A percentile compares a stretch with the other conserved stretches of the same genome.
Evolutionary conservation across 257 asterid genomes (phyloP).

Genomic region (Ocimum tenuiflorum): DNA sequence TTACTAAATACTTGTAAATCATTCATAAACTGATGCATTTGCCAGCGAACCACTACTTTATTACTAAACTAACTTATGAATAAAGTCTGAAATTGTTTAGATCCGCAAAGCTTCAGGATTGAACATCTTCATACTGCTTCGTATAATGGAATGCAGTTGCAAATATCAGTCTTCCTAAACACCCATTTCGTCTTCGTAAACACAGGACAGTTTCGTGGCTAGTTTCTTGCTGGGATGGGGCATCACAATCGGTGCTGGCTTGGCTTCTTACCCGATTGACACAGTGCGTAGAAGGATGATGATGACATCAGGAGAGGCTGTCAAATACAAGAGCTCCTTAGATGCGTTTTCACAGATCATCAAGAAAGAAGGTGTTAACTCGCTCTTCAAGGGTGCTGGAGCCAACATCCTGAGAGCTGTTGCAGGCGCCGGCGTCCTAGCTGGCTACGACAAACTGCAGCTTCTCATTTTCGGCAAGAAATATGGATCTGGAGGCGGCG

Average conservation of each 20-base stretch:
- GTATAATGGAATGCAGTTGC: too few species aligned
- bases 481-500: slow-evolving; percentile 63
- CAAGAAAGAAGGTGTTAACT: slow-evolving; percentile 55
- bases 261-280: slow-evolving; percentile 71
- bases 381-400: slow-evolving; percentile 79
- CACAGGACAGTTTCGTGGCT: slow-evolving; percentile 70
- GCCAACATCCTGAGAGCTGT: slow-evolving; percentile 75
- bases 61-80: too few species aligned
- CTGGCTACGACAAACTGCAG: slow-evolving; percentile 75
- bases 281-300: slow-evolving; percentile 81
- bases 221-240: slow-evolving; percentile 81
- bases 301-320: slow-evolving; percentile 87
- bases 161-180: not conserved
- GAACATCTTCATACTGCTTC: too few species aligned
- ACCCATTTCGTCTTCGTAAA: not conserved
- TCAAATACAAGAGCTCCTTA: slow-evolving; percentile 53
- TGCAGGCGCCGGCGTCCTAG: slow-evolving; percentile 77
- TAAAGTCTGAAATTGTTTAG: too few species aligned
- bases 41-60: too few species aligned
- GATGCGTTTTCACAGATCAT: slow-evolving; percentile 60
- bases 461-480: slow-evolving; percentile 53
- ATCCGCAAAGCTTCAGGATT: too few species aligned
- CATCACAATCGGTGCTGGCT: slow-evolving; percentile 67
- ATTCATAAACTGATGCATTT: too few species aligned
- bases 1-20: too few species aligned